Base-by-base conservation (phyloP, 192 early-diverging fungal genomes). In the Coemansia sp. region DNA sequence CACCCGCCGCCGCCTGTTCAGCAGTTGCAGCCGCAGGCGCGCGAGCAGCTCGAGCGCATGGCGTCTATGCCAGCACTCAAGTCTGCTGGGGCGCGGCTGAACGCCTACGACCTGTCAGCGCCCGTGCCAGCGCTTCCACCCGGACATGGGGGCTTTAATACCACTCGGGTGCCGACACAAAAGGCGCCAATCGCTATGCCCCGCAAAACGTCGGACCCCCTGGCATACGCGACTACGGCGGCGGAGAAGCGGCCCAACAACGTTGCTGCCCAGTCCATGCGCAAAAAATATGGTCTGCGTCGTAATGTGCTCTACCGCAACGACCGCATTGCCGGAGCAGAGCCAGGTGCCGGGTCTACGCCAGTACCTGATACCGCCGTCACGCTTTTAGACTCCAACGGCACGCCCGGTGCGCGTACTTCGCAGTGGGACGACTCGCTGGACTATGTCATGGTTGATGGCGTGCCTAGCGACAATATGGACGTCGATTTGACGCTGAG, bases 31-130 rank as follows among this genome's bases (percentile, higher is more conserved):
- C 52, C 69, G 6, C 65, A 52, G 33, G 55, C 69, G 4, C 79
- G 79, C 69, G 80, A 82, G 63, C 74, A 75, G 15, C n/a, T 83
- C n/a, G 80, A 83, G 57, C 80, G 80, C 66, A 83, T 83, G 80
- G 72, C 64, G 20, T 83, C 80, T 1, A 82, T 82, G 80, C 80
- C 80, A 4, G 70, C 64, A 43, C 72, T 82, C 3, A 82, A 82
- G 33, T 65, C 66, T 2, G 72, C 66, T 3, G 60, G 69, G 16
- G 73, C 78, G 0, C 51, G 57, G 16, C 70, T 60, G 33, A 76
- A 73, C 24, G 36, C 59, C 27, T 83, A 75, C 64, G 81, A 75
- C 55, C 72, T 72, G 43, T 71, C 80, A 1, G 68, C 73, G 24
- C 76, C 81, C 0, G 38, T 75, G 49, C 73, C 66, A 1, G 54